Evolutionary conservation across 176 grass and related monocot species (phyloP), one percentile per base, ranked within the genome.

Genomic region (Lolium rigidum): DNA sequence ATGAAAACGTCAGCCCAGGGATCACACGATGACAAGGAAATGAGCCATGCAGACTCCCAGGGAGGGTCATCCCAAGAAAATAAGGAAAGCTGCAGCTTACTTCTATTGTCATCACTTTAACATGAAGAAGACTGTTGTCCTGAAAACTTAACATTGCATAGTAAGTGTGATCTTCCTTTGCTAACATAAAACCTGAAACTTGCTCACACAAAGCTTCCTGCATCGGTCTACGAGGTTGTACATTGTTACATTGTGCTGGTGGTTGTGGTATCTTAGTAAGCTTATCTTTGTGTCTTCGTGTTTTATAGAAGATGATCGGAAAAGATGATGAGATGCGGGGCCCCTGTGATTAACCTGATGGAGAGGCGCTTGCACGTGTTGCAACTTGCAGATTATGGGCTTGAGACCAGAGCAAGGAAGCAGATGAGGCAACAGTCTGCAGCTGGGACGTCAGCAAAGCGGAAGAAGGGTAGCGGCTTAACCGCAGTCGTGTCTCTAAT

Each of bases 91-190:
- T 39, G 39, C 25, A 60, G 39, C 75, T 16, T 57, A 12, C 76
- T 37, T 21, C 65, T 17, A 31, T 31, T 17, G 3, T 44, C 22
- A 39, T 37, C 86, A 57, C 22, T 58, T 67, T 68, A 67, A 35
- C 18, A 55, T 47, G 50, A 67, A 81, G 47, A 66, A 15, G 62
- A 22, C 44, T 64, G 15, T 20, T 16, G 2, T 13, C 11, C 5
- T 5, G 18, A 18, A 52, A 64, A 72, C 26, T 31, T 25, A 17
- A 22, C 31, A 18, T 38, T 25, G 47, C 69, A 43, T 5, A 39
- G 87, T 89, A 80, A 80, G 87, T 62, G 17, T 50, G 24, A 25
- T 39, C 22, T 83, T 60, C 6, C 51, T 71, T 21, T 59, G 35
- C 56, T 43, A 57, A 57, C 28, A 5, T 13, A 54, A 87, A 44